Evolutionary conservation across 176 grass and related monocot genomes (phyloP).

Genomic region (Chrysopogon serrulatus): DNA sequence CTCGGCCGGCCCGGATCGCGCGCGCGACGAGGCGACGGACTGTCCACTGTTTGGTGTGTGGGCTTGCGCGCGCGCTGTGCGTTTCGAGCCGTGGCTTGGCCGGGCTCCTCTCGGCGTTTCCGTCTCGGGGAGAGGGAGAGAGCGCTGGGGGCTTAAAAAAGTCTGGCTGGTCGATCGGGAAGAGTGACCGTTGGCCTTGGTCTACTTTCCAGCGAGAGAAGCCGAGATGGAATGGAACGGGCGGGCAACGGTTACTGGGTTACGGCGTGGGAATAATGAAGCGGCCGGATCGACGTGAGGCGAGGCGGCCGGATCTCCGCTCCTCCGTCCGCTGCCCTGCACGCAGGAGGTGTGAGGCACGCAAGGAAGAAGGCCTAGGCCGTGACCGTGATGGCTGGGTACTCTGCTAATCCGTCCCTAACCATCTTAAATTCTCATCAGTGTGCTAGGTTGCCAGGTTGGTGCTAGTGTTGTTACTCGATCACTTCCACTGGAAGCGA

Average conservation of each 20-base stretch:
- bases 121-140: neutral
- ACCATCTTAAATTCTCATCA: neutral
- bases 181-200: constrained; percentile 36
- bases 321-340: neutral
- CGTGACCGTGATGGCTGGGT: neutral
- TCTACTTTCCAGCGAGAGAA: neutral
- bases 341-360: neutral
- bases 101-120: constrained; percentile 15
- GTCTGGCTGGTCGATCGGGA: constrained; percentile 10
- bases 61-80: neutral
- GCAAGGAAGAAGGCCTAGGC: neutral
- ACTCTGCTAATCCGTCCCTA: neutral
- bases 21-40: neutral
- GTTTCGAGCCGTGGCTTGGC: neutral
- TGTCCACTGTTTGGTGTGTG: neutral
- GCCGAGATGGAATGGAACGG: neutral
- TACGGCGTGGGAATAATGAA: constrained; percentile 26
- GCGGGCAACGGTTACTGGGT: constrained; percentile 25
- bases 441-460: neutral
- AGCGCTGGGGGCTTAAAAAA: neutral
- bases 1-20: constrained; percentile 5
- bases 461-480: neutral
- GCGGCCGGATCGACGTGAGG: constrained; percentile 22
- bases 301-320: neutral
- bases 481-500: constrained; percentile 23